Evolutionary conservation across 2,329 filamentous ascomycete genomes (phyloP).

Genomic region (Periglandula ipomoeae): DNA sequence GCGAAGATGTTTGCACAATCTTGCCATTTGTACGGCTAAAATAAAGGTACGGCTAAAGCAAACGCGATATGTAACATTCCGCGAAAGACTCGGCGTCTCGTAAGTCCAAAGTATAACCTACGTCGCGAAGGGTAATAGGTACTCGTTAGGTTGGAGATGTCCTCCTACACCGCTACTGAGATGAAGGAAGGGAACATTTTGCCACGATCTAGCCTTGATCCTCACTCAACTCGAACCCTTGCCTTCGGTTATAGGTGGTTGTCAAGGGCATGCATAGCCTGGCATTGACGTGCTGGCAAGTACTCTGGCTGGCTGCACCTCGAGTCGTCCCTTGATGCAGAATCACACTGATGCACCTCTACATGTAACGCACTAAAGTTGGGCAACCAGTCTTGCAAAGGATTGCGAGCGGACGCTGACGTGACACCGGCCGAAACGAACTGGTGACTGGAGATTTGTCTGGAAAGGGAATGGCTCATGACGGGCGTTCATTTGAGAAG

Average conservation of each 20-base stretch:
- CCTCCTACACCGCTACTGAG: not conserved
- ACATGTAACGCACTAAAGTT: no score
- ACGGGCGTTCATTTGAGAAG: not conserved
- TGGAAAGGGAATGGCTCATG: not conserved
- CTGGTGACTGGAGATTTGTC: not conserved
- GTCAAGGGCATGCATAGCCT: no score
- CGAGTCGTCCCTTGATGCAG: not conserved
- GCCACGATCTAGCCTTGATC: not conserved
- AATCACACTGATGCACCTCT: not conserved
- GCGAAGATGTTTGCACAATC: no score
- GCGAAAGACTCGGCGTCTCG: no score
- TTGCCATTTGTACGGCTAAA: not conserved
- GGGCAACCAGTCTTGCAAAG: no score
- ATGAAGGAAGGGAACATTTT: not conserved
- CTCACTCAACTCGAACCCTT: not conserved
- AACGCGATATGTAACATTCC: no score
- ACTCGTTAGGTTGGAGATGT: no score
- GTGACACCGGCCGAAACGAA: not conserved
- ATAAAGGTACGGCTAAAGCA: no score
- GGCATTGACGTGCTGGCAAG: no score
- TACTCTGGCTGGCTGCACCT: no score
- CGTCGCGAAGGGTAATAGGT: no score
- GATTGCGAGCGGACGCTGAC: not conserved
- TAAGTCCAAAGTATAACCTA: no score
- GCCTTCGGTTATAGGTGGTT: not conserved